Percentiles rank a stretch among this genome's conserved stretches.
Conservation (phyloP, 306 rosid genomes). For the Gillenia trifoliata region DNA sequence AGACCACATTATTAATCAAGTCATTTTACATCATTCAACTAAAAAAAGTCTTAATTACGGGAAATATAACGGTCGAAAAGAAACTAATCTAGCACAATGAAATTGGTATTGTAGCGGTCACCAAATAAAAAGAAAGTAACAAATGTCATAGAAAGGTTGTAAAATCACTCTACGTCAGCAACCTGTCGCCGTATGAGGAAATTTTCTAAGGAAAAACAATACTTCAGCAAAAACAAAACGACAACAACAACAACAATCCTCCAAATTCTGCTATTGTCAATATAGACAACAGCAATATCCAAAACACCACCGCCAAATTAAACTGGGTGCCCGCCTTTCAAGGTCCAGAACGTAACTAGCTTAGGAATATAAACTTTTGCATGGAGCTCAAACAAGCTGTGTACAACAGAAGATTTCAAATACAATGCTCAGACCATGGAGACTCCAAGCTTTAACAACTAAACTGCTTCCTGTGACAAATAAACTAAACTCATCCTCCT, state of each 20-base stretch:
- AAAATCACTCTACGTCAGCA: not conserved
- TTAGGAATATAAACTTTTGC: not conserved
- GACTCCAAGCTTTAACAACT: not conserved
- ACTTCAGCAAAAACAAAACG: not conserved
- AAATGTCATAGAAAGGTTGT: not conserved
- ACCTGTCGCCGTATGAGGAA: not conserved
- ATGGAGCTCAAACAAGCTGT: not conserved
- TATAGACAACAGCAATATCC: not conserved
- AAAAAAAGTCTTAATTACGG: not conserved
- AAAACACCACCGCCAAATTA: not conserved
- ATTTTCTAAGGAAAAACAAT: constrained; percentile 1
- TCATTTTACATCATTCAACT: not conserved
- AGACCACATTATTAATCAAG: not conserved
- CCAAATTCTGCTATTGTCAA: not conserved
- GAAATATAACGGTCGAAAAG: not conserved
- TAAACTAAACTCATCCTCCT: not conserved
- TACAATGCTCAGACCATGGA: not conserved
- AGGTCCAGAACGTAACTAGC: not conserved
- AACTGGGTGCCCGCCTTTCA: not conserved
- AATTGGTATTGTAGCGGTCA: not conserved
- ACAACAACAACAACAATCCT: constrained; percentile 1
- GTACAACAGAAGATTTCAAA: not conserved
- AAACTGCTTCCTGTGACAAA: constrained; percentile 1
- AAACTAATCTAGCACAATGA: not conserved
- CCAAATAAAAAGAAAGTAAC: not conserved